A percentile compares a stretch with the other conserved stretches of the same genome.
Evolutionary conservation across 805 yeast genomes (phyloP).

Genomic region (Metahyphopichia silvanorum): DNA sequence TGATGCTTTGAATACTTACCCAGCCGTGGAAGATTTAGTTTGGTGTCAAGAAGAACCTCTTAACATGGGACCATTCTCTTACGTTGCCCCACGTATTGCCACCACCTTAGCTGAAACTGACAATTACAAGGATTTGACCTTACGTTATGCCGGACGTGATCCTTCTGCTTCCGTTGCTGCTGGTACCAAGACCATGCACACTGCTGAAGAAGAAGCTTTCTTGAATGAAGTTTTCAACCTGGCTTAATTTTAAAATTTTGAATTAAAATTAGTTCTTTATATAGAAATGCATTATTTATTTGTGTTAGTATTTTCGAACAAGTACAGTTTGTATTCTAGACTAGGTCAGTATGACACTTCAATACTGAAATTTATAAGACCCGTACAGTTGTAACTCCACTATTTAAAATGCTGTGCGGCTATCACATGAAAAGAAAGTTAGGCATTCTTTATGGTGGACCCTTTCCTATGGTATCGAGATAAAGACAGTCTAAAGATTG

Average conservation of each 20-base stretch:
- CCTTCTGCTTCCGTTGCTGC: slow-evolving; percentile 99
- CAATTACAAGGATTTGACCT: slow-evolving; percentile 50
- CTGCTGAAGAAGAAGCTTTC: slow-evolving; percentile 84
- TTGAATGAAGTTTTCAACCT: slow-evolving; percentile 72
- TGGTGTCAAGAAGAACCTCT: slow-evolving; percentile 99
- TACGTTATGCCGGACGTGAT: slow-evolving; percentile 95
- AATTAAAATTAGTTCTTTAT: not conserved
- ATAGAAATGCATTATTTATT: not conserved
- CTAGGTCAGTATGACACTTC: no score
- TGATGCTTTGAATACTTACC: slow-evolving; percentile 77
- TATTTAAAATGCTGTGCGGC: no score
- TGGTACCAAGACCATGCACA: slow-evolving; percentile 87
- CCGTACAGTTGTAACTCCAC: no score
- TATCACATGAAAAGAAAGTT: not conserved
- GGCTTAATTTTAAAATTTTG: no score
- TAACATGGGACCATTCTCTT: slow-evolving; percentile 91
- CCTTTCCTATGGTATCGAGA: slow-evolving; percentile 35
- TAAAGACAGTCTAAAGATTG: slow-evolving; percentile 29
- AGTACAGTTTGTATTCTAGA: no score
- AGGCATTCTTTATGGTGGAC: no score
- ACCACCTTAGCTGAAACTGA: slow-evolving; percentile 77
- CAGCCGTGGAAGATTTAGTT: slow-evolving; percentile 81
- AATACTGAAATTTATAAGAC: no score
- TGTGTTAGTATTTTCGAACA: no score
- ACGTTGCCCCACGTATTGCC: slow-evolving; percentile 75